A percentile compares a stretch with the other conserved stretches of the same genome.
Evolutionary conservation across 768 basidiomycete genomes (phyloP).

Genomic region (Mycena leptocephala): DNA sequence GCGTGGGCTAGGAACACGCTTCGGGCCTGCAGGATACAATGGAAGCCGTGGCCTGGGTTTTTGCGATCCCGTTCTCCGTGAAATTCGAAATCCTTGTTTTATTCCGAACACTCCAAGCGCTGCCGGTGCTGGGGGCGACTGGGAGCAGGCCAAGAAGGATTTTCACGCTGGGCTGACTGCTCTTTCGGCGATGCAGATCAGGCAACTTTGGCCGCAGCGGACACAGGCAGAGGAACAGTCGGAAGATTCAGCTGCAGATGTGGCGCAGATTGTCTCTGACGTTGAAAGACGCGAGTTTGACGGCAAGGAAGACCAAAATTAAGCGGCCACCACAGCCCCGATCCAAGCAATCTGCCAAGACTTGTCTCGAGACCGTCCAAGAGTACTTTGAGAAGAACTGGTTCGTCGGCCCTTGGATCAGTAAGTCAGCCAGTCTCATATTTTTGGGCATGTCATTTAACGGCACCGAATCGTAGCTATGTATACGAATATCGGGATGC

Average conservation of each 20-base stretch:
- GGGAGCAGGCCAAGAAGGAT: neutral
- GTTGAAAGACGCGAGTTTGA: neutral
- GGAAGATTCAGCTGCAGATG: neutral
- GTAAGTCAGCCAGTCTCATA: neutral
- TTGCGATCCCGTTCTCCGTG: neutral
- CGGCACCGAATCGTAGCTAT: neutral
- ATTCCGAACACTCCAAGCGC: constrained; percentile 17
- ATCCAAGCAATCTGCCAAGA: neutral
- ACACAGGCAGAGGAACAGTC: neutral
- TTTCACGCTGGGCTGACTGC: neutral
- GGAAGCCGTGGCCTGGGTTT: neutral
- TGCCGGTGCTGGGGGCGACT: neutral
- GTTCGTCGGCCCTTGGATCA: constrained; percentile 14
- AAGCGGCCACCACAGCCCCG: neutral
- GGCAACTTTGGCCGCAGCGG: neutral
- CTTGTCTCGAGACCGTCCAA: neutral
- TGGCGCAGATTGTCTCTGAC: too few relatives aligned
- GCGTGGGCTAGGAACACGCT: too few relatives aligned
- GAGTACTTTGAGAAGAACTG: constrained; percentile 18
- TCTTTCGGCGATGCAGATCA: neutral
- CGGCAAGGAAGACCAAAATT: neutral
- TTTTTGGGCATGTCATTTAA: neutral
- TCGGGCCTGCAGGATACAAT: too few relatives aligned
- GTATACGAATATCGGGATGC: constrained; percentile 25
- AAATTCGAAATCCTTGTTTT: constrained; percentile 7